These are phyloP conservation scores for Cryptomeria japonica DNA, from an alignment of 75 land plant species.

Conservation along the genomic window DNA sequence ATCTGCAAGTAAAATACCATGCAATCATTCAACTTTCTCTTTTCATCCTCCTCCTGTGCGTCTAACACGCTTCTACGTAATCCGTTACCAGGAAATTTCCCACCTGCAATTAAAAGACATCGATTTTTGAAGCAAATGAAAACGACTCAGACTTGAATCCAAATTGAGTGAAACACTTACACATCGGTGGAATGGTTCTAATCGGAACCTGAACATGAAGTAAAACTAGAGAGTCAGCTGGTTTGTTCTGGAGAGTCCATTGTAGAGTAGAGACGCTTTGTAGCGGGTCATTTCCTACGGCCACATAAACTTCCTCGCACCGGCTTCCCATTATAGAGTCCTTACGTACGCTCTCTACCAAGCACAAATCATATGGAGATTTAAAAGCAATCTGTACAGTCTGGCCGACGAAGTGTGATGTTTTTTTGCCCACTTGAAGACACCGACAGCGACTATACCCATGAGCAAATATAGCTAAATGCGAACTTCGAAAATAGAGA, in stretches of 20 bases:
- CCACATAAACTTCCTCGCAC: constrained; percentile 20
- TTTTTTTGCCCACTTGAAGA: no score
- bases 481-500: no score
- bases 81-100: background rate
- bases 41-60: background rate
- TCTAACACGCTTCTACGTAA: background rate
- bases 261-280: constrained; percentile 9
- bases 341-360: no score
- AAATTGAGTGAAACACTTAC: background rate
- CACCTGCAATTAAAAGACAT: background rate
- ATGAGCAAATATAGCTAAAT: no score
- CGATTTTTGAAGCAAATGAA: background rate
- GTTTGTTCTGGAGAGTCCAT: constrained; percentile 23
- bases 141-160: background rate
- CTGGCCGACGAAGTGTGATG: no score
- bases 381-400: no score
- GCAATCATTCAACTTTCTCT: background rate
- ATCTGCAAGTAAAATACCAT: background rate
- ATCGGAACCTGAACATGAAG: background rate
- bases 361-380: no score
- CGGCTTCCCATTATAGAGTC: no score
- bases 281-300: constrained; percentile 27
- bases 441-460: no score
- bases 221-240: background rate
- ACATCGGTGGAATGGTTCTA: background rate